Evolutionary conservation across 2,329 filamentous ascomycete species (phyloP).

Genomic region (Falciphora oryzae): DNA sequence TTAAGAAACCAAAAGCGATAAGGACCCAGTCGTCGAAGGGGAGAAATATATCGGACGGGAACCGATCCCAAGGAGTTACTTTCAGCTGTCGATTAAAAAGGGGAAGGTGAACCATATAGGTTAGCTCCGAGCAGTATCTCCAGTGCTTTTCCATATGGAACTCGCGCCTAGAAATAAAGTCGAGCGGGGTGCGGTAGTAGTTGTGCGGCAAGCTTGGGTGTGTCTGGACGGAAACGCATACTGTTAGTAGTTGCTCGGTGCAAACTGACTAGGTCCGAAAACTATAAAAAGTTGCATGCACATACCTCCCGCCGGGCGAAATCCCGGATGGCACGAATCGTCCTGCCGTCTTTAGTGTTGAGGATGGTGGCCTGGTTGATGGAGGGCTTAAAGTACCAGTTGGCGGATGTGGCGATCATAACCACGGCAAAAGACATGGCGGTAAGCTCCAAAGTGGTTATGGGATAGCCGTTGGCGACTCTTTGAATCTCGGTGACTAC

Average conservation of each 20-base stretch:
- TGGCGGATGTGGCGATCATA: slow-evolving; percentile 17
- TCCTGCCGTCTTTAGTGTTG: slow-evolving; percentile 13
- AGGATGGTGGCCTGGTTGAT: slow-evolving; percentile 12
- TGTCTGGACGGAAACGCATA: slow-evolving; percentile 16
- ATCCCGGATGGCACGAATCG: slow-evolving; percentile 11
- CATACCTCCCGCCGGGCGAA: slow-evolving; percentile 11
- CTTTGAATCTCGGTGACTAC: slow-evolving; percentile 18
- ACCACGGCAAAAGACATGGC: slow-evolving; percentile 20
- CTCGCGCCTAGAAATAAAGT: slow-evolving; percentile 22
- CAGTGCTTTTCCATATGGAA: slow-evolving; percentile 19
- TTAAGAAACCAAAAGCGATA: slow-evolving; percentile 11
- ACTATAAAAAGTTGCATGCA: background rate
- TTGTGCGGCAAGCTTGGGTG: slow-evolving; percentile 16
- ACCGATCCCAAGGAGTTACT: slow-evolving; percentile 18
- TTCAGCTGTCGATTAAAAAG: slow-evolving; percentile 17
- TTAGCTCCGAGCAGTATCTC: slow-evolving; percentile 18
- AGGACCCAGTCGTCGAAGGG: slow-evolving; percentile 7
- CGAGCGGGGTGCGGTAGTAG: slow-evolving; percentile 27
- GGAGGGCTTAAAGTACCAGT: slow-evolving; percentile 20
- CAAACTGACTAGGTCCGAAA: background rate
- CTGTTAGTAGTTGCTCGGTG: background rate
- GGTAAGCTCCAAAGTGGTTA: slow-evolving; percentile 23
- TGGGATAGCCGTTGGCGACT: slow-evolving; percentile 16
- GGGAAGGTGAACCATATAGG: slow-evolving; percentile 15
- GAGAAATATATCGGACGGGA: slow-evolving; percentile 20